Percentiles rank a stretch among this genome's conserved stretches.
Conservation (phyloP, 1,284 basidiomycete species). For the Ceratorhiza oryzae-sativae region DNA sequence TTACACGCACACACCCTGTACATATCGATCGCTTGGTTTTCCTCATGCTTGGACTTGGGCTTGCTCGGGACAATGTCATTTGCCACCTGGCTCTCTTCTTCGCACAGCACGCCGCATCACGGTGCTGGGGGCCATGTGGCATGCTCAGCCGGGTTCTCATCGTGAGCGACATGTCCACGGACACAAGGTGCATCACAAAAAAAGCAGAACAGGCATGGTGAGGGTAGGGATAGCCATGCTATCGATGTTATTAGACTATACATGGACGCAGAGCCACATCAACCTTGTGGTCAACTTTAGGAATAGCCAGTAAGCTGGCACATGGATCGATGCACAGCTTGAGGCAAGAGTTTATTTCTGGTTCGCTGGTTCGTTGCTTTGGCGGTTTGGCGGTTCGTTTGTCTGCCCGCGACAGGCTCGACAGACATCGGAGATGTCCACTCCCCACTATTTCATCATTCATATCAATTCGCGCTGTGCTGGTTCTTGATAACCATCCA, state of each 20-base stretch:
- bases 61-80: constrained; percentile 21
- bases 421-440: constrained; percentile 14
- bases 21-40: not conserved
- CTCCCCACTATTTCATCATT: not conserved
- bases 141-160: constrained; percentile 9
- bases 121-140: not conserved
- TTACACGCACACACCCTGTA: constrained; percentile 1
- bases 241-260: not conserved
- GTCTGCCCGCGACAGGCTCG: not conserved
- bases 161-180: not conserved
- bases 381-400: too few species aligned
- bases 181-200: not conserved
- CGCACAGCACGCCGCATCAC: not conserved
- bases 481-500: not conserved
- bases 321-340: constrained; percentile 1
- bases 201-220: not conserved
- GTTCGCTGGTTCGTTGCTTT: too few species aligned
- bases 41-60: not conserved
- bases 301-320: not conserved
- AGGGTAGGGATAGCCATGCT: too few species aligned
- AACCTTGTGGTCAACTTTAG: not conserved
- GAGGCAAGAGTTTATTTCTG: not conserved
- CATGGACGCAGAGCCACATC: not conserved
- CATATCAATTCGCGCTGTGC: not conserved
- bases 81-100: constrained; percentile 3